Percentiles rank a stretch among this genome's conserved stretches.
Evolutionary conservation across 2,329 filamentous ascomycete genomes (phyloP).

Genomic region (Parastagonospora nodorum): DNA sequence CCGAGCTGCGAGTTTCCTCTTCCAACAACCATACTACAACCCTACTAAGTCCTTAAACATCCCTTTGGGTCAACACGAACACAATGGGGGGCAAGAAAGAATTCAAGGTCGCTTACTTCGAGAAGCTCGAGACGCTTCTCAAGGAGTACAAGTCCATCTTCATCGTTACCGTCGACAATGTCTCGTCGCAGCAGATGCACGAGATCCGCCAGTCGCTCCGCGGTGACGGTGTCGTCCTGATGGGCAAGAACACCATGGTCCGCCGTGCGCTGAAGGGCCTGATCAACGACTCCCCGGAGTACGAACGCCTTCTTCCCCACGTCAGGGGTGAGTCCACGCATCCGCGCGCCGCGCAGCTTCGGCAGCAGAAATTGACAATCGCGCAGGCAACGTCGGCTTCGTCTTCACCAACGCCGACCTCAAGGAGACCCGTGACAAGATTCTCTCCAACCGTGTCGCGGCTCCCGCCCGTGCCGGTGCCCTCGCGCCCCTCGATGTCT

Average conservation of each 20-base stretch:
- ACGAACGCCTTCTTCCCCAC: constrained; percentile 94
- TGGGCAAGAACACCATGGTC: constrained; percentile 99
- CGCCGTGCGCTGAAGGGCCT: constrained; percentile 98
- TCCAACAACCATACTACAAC: constrained; percentile 29
- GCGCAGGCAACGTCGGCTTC: constrained; percentile 83
- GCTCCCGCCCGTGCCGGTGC: constrained; percentile 98
- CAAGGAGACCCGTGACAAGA: constrained; percentile 90
- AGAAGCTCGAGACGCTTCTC: constrained; percentile 97
- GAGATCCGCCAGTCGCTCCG: constrained; percentile 95
- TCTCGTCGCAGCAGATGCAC: constrained; percentile 99
- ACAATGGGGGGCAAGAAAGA: constrained; percentile 98
- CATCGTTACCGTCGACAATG: constrained; percentile 94
- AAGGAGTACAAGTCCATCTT: constrained; percentile 97
- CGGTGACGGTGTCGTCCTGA: constrained; percentile 90
- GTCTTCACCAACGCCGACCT: constrained; percentile 99
- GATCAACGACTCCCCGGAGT: constrained; percentile 87
- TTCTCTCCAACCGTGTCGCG: constrained; percentile 95
- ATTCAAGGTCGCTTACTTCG: constrained; percentile 97
- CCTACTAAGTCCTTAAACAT: constrained; percentile 84
- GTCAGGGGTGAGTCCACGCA: constrained; percentile 68
- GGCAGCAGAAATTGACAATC: constrained; percentile 19
- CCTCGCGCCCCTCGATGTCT: constrained; percentile 91
- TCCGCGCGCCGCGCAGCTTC: background rate
- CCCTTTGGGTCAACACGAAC: constrained; percentile 89
- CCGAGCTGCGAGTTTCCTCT: constrained; percentile 12